These are phyloP conservation scores for Chaetomium sp. DNA, from an alignment of 2,329 filamentous ascomycete species.

Conservation along the genomic window DNA sequence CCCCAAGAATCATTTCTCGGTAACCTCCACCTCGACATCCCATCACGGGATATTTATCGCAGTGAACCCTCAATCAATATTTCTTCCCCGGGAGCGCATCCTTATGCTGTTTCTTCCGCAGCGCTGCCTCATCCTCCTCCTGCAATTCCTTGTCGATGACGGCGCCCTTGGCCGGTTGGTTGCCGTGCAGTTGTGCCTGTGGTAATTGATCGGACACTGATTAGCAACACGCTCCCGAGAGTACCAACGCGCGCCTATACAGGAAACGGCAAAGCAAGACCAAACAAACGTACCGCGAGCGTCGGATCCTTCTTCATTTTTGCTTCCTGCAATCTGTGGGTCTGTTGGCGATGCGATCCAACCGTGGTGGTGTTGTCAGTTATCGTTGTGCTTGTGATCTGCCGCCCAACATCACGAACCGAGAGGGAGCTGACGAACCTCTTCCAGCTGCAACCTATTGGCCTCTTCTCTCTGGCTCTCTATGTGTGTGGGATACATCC, in stretches of 20 bases:
- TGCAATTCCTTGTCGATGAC: constrained; percentile 21
- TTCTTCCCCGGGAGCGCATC: constrained; percentile 13
- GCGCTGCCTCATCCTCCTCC: constrained; percentile 17
- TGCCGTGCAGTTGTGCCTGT: constrained; percentile 19
- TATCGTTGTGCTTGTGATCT: background rate
- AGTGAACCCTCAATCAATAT: background rate
- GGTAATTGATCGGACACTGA: background rate
- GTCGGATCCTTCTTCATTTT: constrained; percentile 19
- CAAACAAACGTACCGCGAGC: constrained; percentile 11
- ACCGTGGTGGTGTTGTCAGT: too few relatives aligned
- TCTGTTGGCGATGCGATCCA: background rate
- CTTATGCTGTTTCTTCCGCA: constrained; percentile 12
- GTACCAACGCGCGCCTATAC: background rate
- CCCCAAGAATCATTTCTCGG: too few relatives aligned
- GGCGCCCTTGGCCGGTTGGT: constrained; percentile 18
- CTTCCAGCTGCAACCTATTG: background rate
- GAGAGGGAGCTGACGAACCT: background rate
- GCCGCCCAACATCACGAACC: background rate
- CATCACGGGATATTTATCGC: too few relatives aligned
- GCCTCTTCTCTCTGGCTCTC: constrained; percentile 10
- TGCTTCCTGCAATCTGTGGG: constrained; percentile 2
- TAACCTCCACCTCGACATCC: too few relatives aligned
- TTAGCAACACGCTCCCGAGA: background rate
- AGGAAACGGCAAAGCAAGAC: background rate
- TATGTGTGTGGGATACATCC: constrained; percentile 10